These are phyloP conservation scores for Bipolaris victoriae DNA, from an alignment of 2,329 filamentous ascomycete species.

Conservation along the genomic window DNA sequence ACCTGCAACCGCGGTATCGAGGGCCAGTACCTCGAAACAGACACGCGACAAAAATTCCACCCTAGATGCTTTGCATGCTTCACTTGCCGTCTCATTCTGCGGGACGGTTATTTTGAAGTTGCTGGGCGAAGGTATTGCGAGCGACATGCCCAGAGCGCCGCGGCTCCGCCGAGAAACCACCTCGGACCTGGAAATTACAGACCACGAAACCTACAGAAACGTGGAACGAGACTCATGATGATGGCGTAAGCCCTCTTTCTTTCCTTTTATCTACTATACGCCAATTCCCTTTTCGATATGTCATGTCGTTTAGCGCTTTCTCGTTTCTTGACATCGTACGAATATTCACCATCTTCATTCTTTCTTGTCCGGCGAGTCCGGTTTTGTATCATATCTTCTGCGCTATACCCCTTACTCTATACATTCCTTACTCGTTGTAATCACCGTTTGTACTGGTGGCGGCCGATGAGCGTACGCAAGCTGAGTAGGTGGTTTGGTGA, in stretches of 20 bases:
- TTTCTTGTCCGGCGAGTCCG: conserved; percentile 35
- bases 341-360: conserved; percentile 19
- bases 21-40: conserved; percentile 89
- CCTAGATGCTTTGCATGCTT: conserved; percentile 83
- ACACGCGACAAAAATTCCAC: conserved; percentile 79
- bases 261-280: not conserved
- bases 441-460: conserved; percentile 16
- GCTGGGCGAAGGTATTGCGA: conserved; percentile 83
- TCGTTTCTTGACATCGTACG: conserved; percentile 18
- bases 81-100: conserved; percentile 75
- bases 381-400: conserved; percentile 16
- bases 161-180: conserved; percentile 47
- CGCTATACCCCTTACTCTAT: conserved; percentile 13
- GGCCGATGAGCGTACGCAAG: not conserved
- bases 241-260: conserved; percentile 45
- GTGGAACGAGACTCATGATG: conserved; percentile 60
- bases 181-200: conserved; percentile 48
- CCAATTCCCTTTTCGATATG: conserved; percentile 5
- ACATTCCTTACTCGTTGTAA: conserved; percentile 17
- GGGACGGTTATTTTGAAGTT: conserved; percentile 91
- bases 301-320: conserved; percentile 20
- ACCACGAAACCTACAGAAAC: conserved; percentile 53
- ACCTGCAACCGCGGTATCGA: conserved; percentile 86
- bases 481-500: conserved; percentile 2
- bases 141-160: conserved; percentile 74